Percentiles rank a stretch among this genome's conserved stretches.
Conservation (phyloP, 2,329 filamentous ascomycete genomes). For the Aspergillus sp. region DNA sequence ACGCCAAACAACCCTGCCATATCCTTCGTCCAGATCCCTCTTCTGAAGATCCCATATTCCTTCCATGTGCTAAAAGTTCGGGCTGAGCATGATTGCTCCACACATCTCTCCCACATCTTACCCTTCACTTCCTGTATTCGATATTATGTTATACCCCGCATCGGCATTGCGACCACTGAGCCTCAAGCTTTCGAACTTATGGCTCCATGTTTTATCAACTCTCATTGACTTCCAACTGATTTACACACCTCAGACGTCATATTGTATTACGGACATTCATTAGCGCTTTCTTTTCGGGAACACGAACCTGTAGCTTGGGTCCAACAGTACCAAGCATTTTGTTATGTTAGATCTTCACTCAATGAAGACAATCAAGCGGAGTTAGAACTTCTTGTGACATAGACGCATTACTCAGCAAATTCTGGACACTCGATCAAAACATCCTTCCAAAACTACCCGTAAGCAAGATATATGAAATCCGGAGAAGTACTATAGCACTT, state of each 20-base stretch:
- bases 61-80: background rate
- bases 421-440: too few species aligned
- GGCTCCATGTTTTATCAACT: background rate
- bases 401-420: background rate
- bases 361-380: background rate
- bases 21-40: background rate
- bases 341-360: background rate
- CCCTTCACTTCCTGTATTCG: slow-evolving; percentile 5
- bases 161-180: slow-evolving; percentile 3
- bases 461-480: too few species aligned
- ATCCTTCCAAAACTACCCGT: too few species aligned
- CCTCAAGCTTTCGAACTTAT: background rate
- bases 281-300: background rate
- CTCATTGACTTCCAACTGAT: background rate
- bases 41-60: background rate
- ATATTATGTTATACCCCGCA: slow-evolving; percentile 8
- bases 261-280: background rate
- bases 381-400: background rate
- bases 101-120: background rate
- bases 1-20: background rate
- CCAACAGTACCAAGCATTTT: background rate
- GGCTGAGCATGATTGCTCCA: background rate
- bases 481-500: too few species aligned
- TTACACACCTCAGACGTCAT: background rate
- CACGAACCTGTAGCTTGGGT: background rate